Percentiles rank a stretch among this genome's conserved stretches.
Conservation (phyloP, 805 yeast species). For the Metschnikowia anglica region DNA sequence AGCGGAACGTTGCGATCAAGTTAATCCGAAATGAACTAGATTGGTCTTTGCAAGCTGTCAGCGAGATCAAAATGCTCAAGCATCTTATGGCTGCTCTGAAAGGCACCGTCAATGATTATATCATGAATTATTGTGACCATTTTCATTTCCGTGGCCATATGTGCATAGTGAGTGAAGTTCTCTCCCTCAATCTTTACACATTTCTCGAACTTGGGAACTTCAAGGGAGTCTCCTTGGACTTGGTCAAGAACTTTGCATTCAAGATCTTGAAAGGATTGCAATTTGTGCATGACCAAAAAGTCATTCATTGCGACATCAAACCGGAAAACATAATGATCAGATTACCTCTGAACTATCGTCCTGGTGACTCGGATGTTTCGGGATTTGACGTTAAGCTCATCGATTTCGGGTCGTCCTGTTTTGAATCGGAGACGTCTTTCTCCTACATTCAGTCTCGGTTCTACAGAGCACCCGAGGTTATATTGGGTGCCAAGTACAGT, state of each 20-base stretch:
- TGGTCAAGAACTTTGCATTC: constrained; percentile 46
- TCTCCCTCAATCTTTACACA: constrained; percentile 67
- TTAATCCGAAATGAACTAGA: constrained; percentile 70
- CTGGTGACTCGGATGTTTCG: constrained; percentile 30
- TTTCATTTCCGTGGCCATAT: constrained; percentile 79
- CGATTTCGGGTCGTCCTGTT: constrained; percentile 76
- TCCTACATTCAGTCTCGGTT: constrained; percentile 64
- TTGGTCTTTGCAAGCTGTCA: constrained; percentile 74
- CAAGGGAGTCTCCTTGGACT: constrained; percentile 45
- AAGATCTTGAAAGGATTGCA: constrained; percentile 61
- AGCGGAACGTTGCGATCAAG: constrained; percentile 66
- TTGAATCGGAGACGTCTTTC: constrained; percentile 41
- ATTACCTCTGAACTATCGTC: constrained; percentile 25
- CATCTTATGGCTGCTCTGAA: constrained; percentile 30
- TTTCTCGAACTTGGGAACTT: constrained; percentile 49
- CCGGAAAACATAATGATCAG: constrained; percentile 77
- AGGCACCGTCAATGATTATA: constrained; percentile 24
- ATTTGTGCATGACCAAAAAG: constrained; percentile 53
- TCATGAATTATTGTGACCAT: constrained; percentile 62
- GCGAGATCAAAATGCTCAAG: constrained; percentile 69
- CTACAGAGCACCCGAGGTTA: constrained; percentile 77
- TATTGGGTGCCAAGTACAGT: constrained; percentile 62
- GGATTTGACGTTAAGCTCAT: constrained; percentile 60
- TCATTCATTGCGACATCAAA: constrained; percentile 83
- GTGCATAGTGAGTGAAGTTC: constrained; percentile 74